Evolutionary conservation across 2,329 filamentous ascomycete genomes (phyloP).

Genomic region (Sclerotiophoma versabilis): DNA sequence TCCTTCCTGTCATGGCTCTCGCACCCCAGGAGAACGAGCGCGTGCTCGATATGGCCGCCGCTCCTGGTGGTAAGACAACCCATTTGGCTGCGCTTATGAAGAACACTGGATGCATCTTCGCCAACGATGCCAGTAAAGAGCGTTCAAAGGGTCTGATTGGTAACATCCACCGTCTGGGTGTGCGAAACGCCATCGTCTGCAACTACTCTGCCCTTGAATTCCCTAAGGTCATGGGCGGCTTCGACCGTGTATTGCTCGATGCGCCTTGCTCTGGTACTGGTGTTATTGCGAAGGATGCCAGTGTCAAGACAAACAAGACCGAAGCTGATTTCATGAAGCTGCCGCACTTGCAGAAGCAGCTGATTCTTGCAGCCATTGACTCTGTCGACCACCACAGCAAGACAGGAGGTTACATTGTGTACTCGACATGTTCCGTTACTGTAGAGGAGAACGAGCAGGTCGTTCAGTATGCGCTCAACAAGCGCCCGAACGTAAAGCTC

Average conservation of each 20-base stretch:
- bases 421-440: constrained; percentile 95
- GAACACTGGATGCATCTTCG: constrained; percentile 94
- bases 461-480: constrained; percentile 89
- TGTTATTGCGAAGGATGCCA: constrained; percentile 95
- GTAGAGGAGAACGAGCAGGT: constrained; percentile 94
- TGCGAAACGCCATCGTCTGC: constrained; percentile 92
- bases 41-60: constrained; percentile 92
- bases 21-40: constrained; percentile 93
- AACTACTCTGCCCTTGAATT: constrained; percentile 96
- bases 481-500: constrained; percentile 90
- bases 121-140: constrained; percentile 93
- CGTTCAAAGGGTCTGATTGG: constrained; percentile 97
- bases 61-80: constrained; percentile 94
- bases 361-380: constrained; percentile 91
- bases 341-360: constrained; percentile 93
- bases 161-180: constrained; percentile 90
- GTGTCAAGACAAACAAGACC: constrained; percentile 98
- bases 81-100: constrained; percentile 97
- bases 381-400: constrained; percentile 90
- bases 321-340: constrained; percentile 93
- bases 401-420: constrained; percentile 93
- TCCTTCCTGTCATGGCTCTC: constrained; percentile 96
- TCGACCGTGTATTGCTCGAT: constrained; percentile 92
- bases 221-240: constrained; percentile 91
- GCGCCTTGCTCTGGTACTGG: constrained; percentile 96